Base-by-base conservation (phyloP, 306 rosid genomes). In the Neltuma alba region DNA sequence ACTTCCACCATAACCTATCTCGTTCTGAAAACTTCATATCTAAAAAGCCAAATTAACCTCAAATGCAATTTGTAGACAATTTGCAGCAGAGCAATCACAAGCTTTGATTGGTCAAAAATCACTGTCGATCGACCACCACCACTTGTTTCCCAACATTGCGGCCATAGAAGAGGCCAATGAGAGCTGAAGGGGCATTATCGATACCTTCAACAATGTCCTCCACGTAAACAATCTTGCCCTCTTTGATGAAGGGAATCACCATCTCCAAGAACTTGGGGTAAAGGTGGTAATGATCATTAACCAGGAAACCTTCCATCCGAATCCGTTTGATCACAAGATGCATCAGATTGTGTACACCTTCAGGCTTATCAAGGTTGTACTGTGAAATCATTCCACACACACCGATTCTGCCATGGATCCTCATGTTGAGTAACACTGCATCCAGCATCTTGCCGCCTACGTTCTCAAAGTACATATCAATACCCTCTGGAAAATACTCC, bases 401-500 rank as follows among this genome's bases (percentile, higher is more conserved):
- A 45, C 87, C 85, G 36, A 88, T 84, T 42, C 92, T 80, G 12
- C 92, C 92, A 1, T 76, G 80, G 40, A 69, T 27, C 61, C 61
- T 88, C 89, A 84, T 88, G 84, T 88, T 88, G 18, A 77, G 77
- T 21, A 88, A 81, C 20, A 84, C 90, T n/a, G 92, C 92, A 74
- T 89, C 92, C 62, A 89, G 90, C 84, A 80, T 84, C 37, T 86
- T 81, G 9, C 90, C 90, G 1, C 92, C 92, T 65, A 89, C 88
- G 67, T 89, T 89, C 44, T 86, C 92, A 27, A 89, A 89, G 86
- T 89, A 89, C 21, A 89, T 86, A 70, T 89, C 90, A 73, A 89
- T 84, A 55, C 90, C 92, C 37, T 82, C 76, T 6, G 90, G 88
- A 74, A 86, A 86, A 79, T 74, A n/a, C n/a, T n/a, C n/a, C n/a